Evolutionary conservation across 2,329 filamentous ascomycete species (phyloP), one percentile per base, ranked within the genome.

Genomic region (Penicillium expansum): DNA sequence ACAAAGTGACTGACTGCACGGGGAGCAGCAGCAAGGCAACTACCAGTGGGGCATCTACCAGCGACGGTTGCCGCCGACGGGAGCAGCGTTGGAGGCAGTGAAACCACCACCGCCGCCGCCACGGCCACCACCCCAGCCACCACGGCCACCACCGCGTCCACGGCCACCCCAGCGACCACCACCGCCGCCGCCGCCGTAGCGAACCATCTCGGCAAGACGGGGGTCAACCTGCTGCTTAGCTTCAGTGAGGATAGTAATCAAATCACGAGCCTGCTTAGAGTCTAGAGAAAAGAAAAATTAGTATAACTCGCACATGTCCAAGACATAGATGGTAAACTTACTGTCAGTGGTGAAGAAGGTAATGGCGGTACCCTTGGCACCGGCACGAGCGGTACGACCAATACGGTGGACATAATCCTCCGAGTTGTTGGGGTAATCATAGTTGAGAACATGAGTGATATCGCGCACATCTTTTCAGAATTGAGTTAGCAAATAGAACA

Each of bases 391-490:
- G 73, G 85, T 87, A 79, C 85, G 83, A 73, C 85, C 85, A 74
- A 87, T 87, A 72, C 85, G 84, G 75, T 87, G 85, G 74, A 87
- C 83, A 69, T 87, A 87, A 71, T 87, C 85, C 76, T 87, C 85
- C 69, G 84, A 86, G 76, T 87, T 97, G 83, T 97, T 97, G 77
- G 93, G 93, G 80, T 97, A 97, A 78, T 97, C 94, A 90, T 97
- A 97, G 87, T 97, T 97, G 82, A 99, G 86, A 80, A 99, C 94
- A 82, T 99, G 94, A 80, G 94, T 97, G 83, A 99, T 99, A 85
- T 99, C 96, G 82, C 92, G 93, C 83, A 99, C 94, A 89, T 99
- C 94, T 97, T 97, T 75, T 61, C 45, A 81, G 76, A 33, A 61
- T 62, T 60, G 85, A 83, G 90, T 96, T 95, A 96, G 91, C 86